Conservation (phyloP, 1,284 basidiomycete species). For the Mrakiaceae sp. region DNA sequence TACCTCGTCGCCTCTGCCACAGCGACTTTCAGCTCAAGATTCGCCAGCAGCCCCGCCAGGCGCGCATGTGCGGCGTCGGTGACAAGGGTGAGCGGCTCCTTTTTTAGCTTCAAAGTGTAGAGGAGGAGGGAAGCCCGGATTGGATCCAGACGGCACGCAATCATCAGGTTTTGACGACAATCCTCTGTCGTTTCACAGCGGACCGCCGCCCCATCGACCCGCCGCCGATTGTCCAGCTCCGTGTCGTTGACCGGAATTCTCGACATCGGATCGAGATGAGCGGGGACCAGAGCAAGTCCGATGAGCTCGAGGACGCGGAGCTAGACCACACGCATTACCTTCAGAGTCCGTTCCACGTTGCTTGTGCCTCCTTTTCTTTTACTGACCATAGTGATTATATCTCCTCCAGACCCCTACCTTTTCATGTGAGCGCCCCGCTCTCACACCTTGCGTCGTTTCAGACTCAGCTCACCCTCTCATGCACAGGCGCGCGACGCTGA, state of each 20-base stretch:
- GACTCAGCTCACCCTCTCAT: not conserved
- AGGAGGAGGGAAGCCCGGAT: not conserved
- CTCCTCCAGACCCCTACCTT: slow-evolving; percentile 71
- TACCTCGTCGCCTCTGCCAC: slow-evolving; percentile 22
- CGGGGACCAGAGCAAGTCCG: not conserved
- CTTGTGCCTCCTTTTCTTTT: not conserved
- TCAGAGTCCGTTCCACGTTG: slow-evolving; percentile 27
- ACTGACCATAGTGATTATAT: no score
- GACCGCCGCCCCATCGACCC: slow-evolving; percentile 91
- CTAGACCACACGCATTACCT: slow-evolving; percentile 23
- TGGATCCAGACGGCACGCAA: no score
- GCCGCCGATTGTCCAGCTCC: slow-evolving; percentile 88
- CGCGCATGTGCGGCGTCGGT: slow-evolving; percentile 83
- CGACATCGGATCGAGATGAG: not conserved
- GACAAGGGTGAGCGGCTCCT: slow-evolving; percentile 50
- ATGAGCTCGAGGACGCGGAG: not conserved
- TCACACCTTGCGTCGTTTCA: slow-evolving; percentile 36
- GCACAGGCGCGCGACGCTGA: slow-evolving; percentile 19
- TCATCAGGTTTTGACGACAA: not conserved
- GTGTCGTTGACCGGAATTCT: slow-evolving; percentile 55
- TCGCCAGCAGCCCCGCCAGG: slow-evolving; percentile 73
- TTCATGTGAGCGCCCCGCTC: slow-evolving; percentile 68
- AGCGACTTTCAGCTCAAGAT: slow-evolving; percentile 75
- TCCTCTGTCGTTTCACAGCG: slow-evolving; percentile 40
- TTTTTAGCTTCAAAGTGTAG: slow-evolving; percentile 6